Base-by-base conservation (phyloP, 2,329 filamentous ascomycete genomes). In the Xylaria sp. region DNA sequence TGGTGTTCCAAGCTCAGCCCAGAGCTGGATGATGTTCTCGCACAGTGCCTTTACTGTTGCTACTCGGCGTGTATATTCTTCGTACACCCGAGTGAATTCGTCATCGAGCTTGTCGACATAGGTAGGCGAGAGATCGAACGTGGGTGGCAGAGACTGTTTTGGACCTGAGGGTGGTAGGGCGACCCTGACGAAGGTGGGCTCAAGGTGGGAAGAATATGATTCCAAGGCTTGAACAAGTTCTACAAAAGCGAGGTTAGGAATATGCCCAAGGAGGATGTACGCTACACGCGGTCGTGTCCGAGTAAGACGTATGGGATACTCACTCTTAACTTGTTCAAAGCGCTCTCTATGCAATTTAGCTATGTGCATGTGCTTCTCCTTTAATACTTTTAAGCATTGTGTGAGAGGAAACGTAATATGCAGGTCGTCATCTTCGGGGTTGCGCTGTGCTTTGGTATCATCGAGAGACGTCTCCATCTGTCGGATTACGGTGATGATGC, bases 201-300 rank as follows among this genome's bases (percentile, higher is more conserved):
- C 95, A 49, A 99, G 90, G 75, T 98, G 95, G 9, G 92, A 96
- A 1, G 95, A 96, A 76, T 98, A 99, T 4, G 94, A 97, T 75
- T 97, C 90, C 53, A 99, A 89, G 3, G 94, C 94, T 78, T 96
- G 88, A 23, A 93, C 93, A 67, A 99, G 90, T 83, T 97, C 92
- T 96, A 53, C 45, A 2, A 5, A 11, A 25, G 31, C 45, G 63
- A 56, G 69, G 70, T 64, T 38, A 67, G 61, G 37, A 57, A 60
- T 38, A 17, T 2, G 35, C 15, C 31, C n/a, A 12, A 11, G 23
- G 31, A 19, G 23, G 33, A 45, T 23, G 3, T 50, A 23, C 31
- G 31, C 17, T 12, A 12, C n/a, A 12, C 47, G 17, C 15, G 33
- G 12, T 31, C 9, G 28, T 31, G 28, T 21, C 9, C 12, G 49